phyloP scores from a whole-genome alignment of 345 rosid species.

The Sisymbrium irio region DNA sequence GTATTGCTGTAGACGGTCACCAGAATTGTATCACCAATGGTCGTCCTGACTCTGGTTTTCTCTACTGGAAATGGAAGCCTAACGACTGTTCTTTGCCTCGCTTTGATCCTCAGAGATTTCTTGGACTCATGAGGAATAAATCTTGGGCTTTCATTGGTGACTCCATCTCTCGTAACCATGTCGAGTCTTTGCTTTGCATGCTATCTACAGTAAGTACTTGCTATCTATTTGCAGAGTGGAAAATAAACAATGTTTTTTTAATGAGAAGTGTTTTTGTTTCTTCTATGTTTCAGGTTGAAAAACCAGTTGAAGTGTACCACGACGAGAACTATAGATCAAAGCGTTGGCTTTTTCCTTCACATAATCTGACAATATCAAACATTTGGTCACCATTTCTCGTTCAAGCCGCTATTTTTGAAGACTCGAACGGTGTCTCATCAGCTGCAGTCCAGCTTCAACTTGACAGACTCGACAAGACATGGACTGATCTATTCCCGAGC shows the following conservation, averaged over 20 bases:
- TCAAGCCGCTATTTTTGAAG: constrained; percentile 87
- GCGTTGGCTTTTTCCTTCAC: constrained; percentile 69
- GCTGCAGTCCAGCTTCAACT: constrained; percentile 79
- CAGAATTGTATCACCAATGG: constrained; percentile 93
- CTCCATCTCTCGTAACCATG: constrained; percentile 94
- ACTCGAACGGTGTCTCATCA: constrained; percentile 70
- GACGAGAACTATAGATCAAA: constrained; percentile 78
- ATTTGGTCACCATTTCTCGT: constrained; percentile 95
- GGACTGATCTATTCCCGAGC: constrained; percentile 52
- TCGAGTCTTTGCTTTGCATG: constrained; percentile 84
- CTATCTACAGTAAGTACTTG: constrained; percentile 52
- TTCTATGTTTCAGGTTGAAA: constrained; percentile 57
- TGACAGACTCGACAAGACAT: constrained; percentile 71
- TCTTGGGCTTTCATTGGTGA: constrained; percentile 87
- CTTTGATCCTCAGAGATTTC: constrained; percentile 61
- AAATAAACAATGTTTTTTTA: neutral
- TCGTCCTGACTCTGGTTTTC: constrained; percentile 72
- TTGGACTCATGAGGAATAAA: constrained; percentile 71
- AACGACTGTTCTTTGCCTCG: constrained; percentile 64
- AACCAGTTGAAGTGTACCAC: constrained; percentile 70
- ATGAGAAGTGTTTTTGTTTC: neutral
- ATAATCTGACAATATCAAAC: constrained; percentile 67
- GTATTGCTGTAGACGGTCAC: constrained; percentile 54
- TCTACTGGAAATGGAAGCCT: constrained; percentile 93
- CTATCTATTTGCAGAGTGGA: neutral